These are phyloP conservation scores for Apiospora sp. DNA, from an alignment of 2,329 filamentous ascomycete species.

Conservation along the genomic window DNA sequence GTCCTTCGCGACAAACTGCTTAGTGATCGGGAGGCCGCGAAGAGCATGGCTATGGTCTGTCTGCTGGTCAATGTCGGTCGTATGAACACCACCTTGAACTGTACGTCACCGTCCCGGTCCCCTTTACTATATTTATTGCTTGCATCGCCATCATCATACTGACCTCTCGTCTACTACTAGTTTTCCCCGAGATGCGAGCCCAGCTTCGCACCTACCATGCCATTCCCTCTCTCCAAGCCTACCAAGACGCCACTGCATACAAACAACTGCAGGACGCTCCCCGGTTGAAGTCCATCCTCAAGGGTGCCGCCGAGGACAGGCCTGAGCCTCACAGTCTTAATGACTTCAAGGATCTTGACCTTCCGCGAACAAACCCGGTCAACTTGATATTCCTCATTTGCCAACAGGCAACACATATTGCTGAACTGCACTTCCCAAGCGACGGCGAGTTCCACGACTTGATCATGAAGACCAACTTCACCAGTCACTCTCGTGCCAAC, in stretches of 20 bases:
- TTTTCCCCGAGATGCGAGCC: slow-evolving; percentile 99
- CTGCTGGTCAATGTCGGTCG: slow-evolving; percentile 94
- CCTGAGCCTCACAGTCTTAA: slow-evolving; percentile 82
- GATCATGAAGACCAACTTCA: slow-evolving; percentile 87
- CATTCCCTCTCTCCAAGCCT: slow-evolving; percentile 93
- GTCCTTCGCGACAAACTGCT: slow-evolving; percentile 96
- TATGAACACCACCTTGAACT: slow-evolving; percentile 99
- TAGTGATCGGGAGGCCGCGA: slow-evolving; percentile 88
- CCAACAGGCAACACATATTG: slow-evolving; percentile 88
- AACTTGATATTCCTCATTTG: slow-evolving; percentile 96
- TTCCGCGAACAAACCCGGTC: slow-evolving; percentile 90
- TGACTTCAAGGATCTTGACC: slow-evolving; percentile 73
- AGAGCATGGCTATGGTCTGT: slow-evolving; percentile 99
- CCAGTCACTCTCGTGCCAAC: slow-evolving; percentile 81
- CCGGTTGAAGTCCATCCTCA: slow-evolving; percentile 93
- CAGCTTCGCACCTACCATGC: slow-evolving; percentile 97
- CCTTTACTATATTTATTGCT: slow-evolving; percentile 26
- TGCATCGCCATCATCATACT: slow-evolving; percentile 19
- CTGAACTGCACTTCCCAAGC: slow-evolving; percentile 88
- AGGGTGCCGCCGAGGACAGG: slow-evolving; percentile 92
- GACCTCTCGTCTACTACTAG: slow-evolving; percentile 45
- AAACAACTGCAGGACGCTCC: slow-evolving; percentile 98
- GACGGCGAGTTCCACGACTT: slow-evolving; percentile 94
- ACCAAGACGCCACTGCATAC: slow-evolving; percentile 94
- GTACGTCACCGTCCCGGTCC: slow-evolving; percentile 56